These are phyloP conservation scores for Torulaspora franciscae DNA, from an alignment of 805 yeast genomes.

Conservation along the genomic window DNA sequence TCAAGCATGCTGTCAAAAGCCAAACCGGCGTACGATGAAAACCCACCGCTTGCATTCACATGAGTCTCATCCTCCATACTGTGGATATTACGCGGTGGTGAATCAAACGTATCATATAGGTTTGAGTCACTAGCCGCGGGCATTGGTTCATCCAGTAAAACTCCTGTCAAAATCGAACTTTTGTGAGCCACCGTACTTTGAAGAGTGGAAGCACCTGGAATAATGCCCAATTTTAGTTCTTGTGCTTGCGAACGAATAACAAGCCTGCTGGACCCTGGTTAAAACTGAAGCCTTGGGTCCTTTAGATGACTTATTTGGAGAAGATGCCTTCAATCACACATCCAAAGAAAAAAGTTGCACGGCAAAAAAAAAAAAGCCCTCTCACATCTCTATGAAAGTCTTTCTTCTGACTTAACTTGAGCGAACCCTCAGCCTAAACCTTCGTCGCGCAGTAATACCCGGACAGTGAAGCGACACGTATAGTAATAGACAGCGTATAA, in stretches of 20 bases:
- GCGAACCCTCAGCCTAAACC: too few species aligned
- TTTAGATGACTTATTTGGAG: neutral
- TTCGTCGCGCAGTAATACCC: too few species aligned
- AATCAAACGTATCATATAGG: constrained; percentile 14
- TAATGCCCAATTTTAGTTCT: neutral
- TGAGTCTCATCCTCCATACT: constrained; percentile 1
- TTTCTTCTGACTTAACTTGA: too few species aligned
- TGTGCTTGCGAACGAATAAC: neutral
- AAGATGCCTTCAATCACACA: neutral
- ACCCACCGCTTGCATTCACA: constrained; percentile 1
- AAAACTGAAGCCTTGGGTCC: neutral
- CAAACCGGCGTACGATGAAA: constrained; percentile 8
- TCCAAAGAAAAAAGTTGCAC: constrained; percentile 1
- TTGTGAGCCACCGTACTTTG: neutral
- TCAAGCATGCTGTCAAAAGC: constrained; percentile 37
- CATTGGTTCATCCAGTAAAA: constrained; percentile 10
- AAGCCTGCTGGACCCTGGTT: neutral
- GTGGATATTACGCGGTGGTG: constrained; percentile 11
- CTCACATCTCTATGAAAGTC: neutral
- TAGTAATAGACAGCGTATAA: too few species aligned
- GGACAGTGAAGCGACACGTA: too few species aligned
- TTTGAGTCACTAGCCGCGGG: constrained; percentile 12
- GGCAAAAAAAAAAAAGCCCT: constrained; percentile 4
- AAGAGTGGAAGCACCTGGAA: neutral
- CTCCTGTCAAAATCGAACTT: neutral